phyloP scores from a whole-genome alignment of 306 rosid genomes.

The Vigna radiata region DNA sequence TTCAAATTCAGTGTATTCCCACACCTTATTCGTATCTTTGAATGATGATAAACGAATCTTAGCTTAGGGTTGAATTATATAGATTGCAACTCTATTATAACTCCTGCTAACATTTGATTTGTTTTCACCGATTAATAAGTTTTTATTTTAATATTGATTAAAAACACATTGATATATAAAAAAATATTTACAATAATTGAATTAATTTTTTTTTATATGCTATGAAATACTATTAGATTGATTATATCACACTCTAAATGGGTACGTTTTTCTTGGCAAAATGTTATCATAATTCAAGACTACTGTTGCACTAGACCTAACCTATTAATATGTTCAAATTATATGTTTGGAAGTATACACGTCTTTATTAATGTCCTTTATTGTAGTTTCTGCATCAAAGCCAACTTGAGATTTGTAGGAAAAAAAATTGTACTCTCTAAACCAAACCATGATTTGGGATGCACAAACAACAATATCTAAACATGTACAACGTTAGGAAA shows the following conservation, averaged over 20 bases:
- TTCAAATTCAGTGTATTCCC: constrained; percentile 34
- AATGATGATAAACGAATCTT: not conserved
- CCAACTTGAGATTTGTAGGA: no score
- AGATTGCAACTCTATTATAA: not conserved
- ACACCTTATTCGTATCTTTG: not conserved
- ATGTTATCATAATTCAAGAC: not conserved
- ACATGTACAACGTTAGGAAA: not conserved
- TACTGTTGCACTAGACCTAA: not conserved
- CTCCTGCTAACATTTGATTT: no score
- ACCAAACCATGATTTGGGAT: not conserved
- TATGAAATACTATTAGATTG: no score
- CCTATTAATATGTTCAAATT: not conserved
- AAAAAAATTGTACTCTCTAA: not conserved
- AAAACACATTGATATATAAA: no score
- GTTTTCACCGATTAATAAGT: no score
- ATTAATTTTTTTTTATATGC: no score
- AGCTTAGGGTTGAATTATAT: not conserved
- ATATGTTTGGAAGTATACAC: no score
- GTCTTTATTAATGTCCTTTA: no score
- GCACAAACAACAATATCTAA: not conserved
- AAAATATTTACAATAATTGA: no score
- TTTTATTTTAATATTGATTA: no score
- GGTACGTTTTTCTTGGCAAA: not conserved
- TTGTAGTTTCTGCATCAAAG: no score
- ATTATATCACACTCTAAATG: no score